These are phyloP conservation scores for Cerrena zonata DNA, from an alignment of 1,284 basidiomycete species.

Conservation along the genomic window DNA sequence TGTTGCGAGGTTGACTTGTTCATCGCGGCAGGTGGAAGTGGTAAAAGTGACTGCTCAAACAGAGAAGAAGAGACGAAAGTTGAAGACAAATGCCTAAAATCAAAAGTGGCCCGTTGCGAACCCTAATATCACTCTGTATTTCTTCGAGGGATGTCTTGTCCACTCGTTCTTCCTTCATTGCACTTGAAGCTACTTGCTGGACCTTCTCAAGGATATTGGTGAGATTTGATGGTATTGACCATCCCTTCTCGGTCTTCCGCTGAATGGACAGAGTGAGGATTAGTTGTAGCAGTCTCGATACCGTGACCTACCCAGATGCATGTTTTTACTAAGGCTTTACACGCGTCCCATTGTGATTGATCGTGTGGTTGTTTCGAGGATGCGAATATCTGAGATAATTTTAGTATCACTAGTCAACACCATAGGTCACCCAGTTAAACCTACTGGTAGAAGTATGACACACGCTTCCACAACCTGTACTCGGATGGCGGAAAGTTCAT, in stretches of 20 bases:
- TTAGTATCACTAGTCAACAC: no score
- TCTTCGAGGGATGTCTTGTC: constrained; percentile 26
- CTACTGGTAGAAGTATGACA: constrained; percentile 45
- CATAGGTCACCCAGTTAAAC: no score
- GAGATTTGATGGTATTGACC: constrained; percentile 42
- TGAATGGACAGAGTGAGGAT: constrained; percentile 21
- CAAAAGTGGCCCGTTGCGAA: constrained; percentile 55
- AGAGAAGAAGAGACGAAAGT: constrained; percentile 41
- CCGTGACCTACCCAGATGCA: background rate
- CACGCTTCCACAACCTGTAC: constrained; percentile 43
- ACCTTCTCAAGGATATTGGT: constrained; percentile 36
- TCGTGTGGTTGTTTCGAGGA: no score
- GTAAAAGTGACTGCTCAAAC: constrained; percentile 49
- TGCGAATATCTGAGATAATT: no score
- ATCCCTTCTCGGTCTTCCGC: constrained; percentile 41
- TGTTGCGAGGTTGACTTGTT: constrained; percentile 6
- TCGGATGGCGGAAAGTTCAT: constrained; percentile 27
- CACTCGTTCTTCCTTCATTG: constrained; percentile 11
- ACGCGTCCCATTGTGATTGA: constrained; percentile 15
- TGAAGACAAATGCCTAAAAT: constrained; percentile 38
- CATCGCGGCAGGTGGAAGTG: constrained; percentile 17
- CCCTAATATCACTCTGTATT: constrained; percentile 53
- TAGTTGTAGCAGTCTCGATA: constrained; percentile 3
- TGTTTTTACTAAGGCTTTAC: constrained; percentile 12
- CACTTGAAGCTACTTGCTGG: constrained; percentile 26